Percentiles rank a stretch among this genome's conserved stretches.
These are phyloP conservation scores for Bathelium albidoporum DNA, from an alignment of 495 filamentous ascomycete genomes.

Conservation along the genomic window DNA sequence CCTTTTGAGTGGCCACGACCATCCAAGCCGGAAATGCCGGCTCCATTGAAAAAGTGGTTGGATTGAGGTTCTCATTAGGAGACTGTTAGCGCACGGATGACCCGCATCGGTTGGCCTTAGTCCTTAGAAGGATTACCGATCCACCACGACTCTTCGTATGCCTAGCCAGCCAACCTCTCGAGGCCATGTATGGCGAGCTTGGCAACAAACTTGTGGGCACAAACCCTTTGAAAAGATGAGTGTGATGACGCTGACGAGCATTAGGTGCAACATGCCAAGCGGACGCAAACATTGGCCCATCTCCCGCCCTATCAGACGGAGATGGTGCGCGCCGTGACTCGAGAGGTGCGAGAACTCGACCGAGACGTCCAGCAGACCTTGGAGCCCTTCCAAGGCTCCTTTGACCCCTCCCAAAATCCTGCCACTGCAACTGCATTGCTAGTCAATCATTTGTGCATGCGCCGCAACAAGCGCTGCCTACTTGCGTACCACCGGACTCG, in stretches of 20 bases:
- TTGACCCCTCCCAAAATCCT: conserved; percentile 77
- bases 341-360: conserved; percentile 91
- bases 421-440: conserved; percentile 78
- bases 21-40: too few relatives aligned
- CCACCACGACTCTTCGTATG: neutral
- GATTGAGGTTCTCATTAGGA: too few relatives aligned
- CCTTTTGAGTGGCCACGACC: too few relatives aligned
- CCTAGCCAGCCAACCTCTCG: neutral
- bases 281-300: conserved; percentile 77
- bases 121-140: neutral
- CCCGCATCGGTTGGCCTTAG: neutral
- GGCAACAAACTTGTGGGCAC: conserved; percentile 57
- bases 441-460: conserved; percentile 89
- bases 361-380: conserved; percentile 75
- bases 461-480: conserved; percentile 90
- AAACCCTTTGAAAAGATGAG: too few relatives aligned
- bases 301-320: conserved; percentile 92
- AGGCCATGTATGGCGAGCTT: conserved; percentile 77
- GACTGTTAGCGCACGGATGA: neutral
- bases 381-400: conserved; percentile 68
- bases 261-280: conserved; percentile 93
- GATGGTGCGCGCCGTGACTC: conserved; percentile 72
- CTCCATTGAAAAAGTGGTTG: neutral
- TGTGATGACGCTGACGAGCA: neutral
- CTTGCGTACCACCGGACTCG: conserved; percentile 88